Evolutionary conservation across 192 early-diverging fungal species (phyloP).

Genomic region (Umbelopsis ramanniana): DNA sequence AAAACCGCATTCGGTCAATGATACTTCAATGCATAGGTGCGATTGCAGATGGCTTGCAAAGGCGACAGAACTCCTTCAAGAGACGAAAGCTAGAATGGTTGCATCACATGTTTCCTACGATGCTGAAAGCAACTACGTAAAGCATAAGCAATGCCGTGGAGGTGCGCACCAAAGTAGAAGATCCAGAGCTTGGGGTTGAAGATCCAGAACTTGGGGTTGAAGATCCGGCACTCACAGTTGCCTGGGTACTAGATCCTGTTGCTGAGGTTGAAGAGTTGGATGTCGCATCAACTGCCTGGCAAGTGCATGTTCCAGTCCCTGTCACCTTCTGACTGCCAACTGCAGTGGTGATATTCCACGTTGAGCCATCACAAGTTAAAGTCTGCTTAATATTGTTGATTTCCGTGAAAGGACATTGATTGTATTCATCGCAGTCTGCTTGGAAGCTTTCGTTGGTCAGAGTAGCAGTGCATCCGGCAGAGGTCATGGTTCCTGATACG

Average conservation of each 20-base stretch:
- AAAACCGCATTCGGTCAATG: no score
- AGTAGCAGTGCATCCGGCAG: neutral
- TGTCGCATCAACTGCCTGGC: neutral
- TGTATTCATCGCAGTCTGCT: neutral
- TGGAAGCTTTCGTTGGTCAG: slow-evolving; percentile 4
- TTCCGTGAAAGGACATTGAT: neutral
- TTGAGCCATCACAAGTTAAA: slow-evolving; percentile 14
- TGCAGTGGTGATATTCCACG: neutral
- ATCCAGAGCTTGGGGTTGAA: neutral
- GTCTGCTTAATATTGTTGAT: slow-evolving; percentile 49
- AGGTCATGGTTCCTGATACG: neutral
- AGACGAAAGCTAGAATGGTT: neutral
- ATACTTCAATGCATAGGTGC: no score
- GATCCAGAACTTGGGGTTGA: neutral
- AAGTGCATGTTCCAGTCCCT: neutral
- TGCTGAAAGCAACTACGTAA: neutral
- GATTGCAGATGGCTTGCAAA: neutral
- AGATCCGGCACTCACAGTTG: neutral
- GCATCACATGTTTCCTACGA: neutral
- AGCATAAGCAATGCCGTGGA: neutral
- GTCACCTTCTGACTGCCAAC: neutral
- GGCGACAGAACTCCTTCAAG: neutral
- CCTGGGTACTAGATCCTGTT: neutral
- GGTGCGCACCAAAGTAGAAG: neutral
- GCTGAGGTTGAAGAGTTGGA: neutral